Evolutionary conservation across 140 eudicot genomes (phyloP).

Genomic region (Senecio squalidus): DNA sequence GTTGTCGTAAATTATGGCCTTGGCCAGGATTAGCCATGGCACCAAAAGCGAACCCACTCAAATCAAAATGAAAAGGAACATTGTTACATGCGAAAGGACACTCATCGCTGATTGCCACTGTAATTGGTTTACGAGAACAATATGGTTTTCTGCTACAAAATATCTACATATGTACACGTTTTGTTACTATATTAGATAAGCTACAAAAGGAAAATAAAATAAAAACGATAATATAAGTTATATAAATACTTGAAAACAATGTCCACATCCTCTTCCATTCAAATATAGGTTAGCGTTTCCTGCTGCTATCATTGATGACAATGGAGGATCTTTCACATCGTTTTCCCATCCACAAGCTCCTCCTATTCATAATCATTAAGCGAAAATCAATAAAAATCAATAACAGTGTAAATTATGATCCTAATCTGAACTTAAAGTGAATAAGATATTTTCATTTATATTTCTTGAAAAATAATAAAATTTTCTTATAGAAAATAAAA

Average conservation of each 20-base stretch:
- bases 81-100: constrained; percentile 51
- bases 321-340: constrained; percentile 37
- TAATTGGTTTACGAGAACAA: constrained; percentile 24
- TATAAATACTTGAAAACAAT: constrained; percentile 29
- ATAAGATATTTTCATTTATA: not conserved
- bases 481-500: not conserved
- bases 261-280: constrained; percentile 40
- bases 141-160: constrained; percentile 3
- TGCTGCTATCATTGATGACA: constrained; percentile 33
- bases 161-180: constrained; percentile 5
- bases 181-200: not conserved
- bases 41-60: constrained; percentile 75
- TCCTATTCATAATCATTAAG: constrained; percentile 11
- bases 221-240: too few relatives aligned
- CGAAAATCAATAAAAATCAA: not conserved
- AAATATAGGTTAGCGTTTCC: constrained; percentile 34
- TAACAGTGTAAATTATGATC: not conserved
- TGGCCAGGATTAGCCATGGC: constrained; percentile 68
- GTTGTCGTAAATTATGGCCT: constrained; percentile 42
- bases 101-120: constrained; percentile 53
- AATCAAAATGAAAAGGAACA: constrained; percentile 60
- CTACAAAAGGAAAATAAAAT: too few relatives aligned
- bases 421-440: not conserved
- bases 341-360: constrained; percentile 52
- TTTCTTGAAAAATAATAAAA: not conserved